A percentile compares a stretch with the other conserved stretches of the same genome.
These are phyloP conservation scores for Gossypium thurberi DNA, from an alignment of 345 rosid genomes.

Conservation along the genomic window DNA sequence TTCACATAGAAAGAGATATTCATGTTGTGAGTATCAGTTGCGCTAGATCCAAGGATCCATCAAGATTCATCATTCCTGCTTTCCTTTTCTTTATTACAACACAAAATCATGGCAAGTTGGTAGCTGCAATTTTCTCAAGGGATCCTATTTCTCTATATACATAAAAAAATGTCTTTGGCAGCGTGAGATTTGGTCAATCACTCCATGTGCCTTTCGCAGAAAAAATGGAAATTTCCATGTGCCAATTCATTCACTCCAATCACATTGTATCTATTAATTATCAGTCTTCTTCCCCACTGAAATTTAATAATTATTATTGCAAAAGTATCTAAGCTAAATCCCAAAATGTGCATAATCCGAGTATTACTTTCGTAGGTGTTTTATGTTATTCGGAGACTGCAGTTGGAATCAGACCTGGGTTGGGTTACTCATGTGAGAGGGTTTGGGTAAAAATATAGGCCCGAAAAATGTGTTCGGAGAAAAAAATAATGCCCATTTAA, in stretches of 20 bases:
- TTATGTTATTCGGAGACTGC: too few species aligned
- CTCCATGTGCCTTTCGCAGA: constrained; percentile 16
- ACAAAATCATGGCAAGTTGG: background rate
- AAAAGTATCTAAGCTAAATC: too few species aligned
- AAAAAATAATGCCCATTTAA: too few species aligned
- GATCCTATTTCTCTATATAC: background rate
- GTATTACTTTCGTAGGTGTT: too few species aligned
- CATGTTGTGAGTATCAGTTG: background rate
- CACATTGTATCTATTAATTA: background rate
- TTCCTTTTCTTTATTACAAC: background rate
- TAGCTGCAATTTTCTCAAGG: background rate
- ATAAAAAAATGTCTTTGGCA: background rate
- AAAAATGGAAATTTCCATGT: constrained; percentile 5
- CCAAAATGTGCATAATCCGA: too few species aligned
- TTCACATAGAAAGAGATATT: background rate
- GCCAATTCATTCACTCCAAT: background rate
- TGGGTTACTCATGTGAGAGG: too few species aligned
- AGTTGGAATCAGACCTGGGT: too few species aligned
- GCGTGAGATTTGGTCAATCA: constrained; percentile 5
- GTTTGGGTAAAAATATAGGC: too few species aligned
- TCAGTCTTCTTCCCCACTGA: background rate
- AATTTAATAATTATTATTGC: too few species aligned
- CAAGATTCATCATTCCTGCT: background rate
- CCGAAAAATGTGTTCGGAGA: too few species aligned
- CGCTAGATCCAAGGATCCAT: constrained; percentile 2